A percentile compares a stretch with the other conserved stretches of the same genome.
These are phyloP conservation scores for Aegilops speltoides DNA, from an alignment of 176 grass and related monocot genomes.

Conservation along the genomic window DNA sequence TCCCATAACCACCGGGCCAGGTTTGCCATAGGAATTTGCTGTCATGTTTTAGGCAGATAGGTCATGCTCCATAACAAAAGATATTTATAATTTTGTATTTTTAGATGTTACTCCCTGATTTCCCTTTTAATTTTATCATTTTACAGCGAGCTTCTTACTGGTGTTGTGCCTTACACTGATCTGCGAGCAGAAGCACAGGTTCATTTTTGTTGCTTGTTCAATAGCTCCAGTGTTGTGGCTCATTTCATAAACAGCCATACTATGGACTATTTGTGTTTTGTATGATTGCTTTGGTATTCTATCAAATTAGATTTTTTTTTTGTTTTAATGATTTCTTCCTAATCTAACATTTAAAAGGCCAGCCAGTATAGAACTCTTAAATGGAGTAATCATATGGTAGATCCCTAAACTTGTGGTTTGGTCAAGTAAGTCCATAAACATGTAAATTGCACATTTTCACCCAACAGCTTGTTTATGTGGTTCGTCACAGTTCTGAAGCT, in stretches of 20 bases:
- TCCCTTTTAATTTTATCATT: slow-evolving; percentile 16
- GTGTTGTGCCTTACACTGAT: slow-evolving; percentile 96
- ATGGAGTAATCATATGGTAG: neutral
- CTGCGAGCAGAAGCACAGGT: slow-evolving; percentile 97
- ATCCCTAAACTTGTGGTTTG: neutral
- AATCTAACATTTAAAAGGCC: neutral
- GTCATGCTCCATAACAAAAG: neutral
- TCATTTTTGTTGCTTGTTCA: slow-evolving; percentile 21
- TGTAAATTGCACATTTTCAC: neutral
- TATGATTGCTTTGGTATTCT: slow-evolving; percentile 7
- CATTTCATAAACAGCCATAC: neutral
- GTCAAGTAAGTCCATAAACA: neutral
- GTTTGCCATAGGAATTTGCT: neutral
- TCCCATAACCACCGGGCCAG: neutral
- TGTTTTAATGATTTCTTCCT: slow-evolving; percentile 22
- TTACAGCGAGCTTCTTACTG: slow-evolving; percentile 92
- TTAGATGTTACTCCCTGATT: neutral
- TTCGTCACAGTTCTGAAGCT: neutral
- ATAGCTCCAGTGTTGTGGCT: neutral
- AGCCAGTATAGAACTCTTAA: neutral
- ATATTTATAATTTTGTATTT: neutral
- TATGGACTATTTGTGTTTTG: neutral
- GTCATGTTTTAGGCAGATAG: neutral
- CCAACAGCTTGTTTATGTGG: neutral
- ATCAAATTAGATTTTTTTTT: neutral